Conservation (phyloP, 2,329 filamentous ascomycete genomes). For the Pyricularia grisea region DNA sequence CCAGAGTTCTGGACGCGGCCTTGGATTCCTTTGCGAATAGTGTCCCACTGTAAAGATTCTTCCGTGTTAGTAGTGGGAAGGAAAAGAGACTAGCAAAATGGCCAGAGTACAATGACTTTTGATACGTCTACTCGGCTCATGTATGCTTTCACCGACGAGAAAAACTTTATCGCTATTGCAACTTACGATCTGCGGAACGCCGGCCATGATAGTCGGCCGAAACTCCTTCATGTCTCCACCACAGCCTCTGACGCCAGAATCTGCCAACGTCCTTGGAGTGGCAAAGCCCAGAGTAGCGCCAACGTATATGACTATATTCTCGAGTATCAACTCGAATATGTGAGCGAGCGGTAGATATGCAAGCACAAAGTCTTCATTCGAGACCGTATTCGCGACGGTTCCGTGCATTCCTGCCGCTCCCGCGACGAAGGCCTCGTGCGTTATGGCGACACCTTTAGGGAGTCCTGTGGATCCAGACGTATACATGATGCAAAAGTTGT, state of each 20-base stretch:
- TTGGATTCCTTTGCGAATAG: constrained; percentile 89
- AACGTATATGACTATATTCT: constrained; percentile 82
- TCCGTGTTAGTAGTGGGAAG: neutral
- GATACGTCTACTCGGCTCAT: neutral
- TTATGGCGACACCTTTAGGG: constrained; percentile 81
- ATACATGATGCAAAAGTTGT: constrained; percentile 77
- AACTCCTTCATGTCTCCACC: constrained; percentile 91
- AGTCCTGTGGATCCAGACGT: constrained; percentile 85
- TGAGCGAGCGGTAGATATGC: constrained; percentile 92
- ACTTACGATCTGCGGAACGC: constrained; percentile 69
- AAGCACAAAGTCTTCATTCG: constrained; percentile 68
- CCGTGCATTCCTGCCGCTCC: constrained; percentile 74
- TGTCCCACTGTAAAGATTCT: constrained; percentile 57
- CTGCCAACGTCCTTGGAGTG: constrained; percentile 79
- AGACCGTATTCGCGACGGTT: constrained; percentile 69
- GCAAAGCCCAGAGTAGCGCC: constrained; percentile 92
- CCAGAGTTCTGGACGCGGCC: constrained; percentile 65
- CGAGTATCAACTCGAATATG: constrained; percentile 93
- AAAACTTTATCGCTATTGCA: neutral
- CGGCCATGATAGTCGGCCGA: constrained; percentile 79
- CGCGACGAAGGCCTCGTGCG: constrained; percentile 71
- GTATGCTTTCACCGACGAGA: neutral
- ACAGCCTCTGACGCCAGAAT: constrained; percentile 79
- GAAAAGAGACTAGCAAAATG: neutral
- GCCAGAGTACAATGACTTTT: neutral